A percentile compares a stretch with the other conserved stretches of the same genome.
These are phyloP conservation scores for Bacterosira constricta DNA, from an alignment of 108 stramenopile genomes.

Conservation along the genomic window DNA sequence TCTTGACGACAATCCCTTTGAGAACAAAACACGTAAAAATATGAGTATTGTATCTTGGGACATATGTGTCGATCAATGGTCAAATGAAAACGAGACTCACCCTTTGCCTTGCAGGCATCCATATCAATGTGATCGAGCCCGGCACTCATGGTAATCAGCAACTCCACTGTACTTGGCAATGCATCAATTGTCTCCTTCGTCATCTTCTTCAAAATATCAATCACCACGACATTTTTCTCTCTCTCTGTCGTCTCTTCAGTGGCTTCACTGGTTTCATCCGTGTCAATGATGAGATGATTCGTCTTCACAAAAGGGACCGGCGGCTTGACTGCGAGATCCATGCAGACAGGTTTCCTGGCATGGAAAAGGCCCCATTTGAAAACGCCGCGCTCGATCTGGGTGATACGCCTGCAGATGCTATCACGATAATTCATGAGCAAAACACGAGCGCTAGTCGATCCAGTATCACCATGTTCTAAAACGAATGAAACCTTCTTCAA, in stretches of 20 bases:
- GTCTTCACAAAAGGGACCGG: constrained; percentile 42
- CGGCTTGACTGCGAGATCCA: constrained; percentile 44
- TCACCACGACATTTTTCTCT: constrained; percentile 52
- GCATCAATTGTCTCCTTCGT: constrained; percentile 41
- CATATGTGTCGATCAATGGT: too few species aligned
- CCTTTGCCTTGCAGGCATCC: constrained; percentile 45
- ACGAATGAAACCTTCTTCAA: constrained; percentile 57
- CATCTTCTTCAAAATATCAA: constrained; percentile 57
- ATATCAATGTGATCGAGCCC: constrained; percentile 70
- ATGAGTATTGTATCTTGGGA: too few species aligned
- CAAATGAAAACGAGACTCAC: constrained; percentile 10
- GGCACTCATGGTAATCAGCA: constrained; percentile 63
- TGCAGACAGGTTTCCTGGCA: constrained; percentile 53
- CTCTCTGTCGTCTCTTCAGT: constrained; percentile 10
- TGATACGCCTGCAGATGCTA: constrained; percentile 50
- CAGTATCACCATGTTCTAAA: constrained; percentile 33
- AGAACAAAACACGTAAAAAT: neutral
- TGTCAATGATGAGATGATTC: constrained; percentile 37
- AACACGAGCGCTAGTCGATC: constrained; percentile 32
- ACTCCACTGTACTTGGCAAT: constrained; percentile 46
- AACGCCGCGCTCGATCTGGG: constrained; percentile 59
- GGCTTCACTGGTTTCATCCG: too few species aligned
- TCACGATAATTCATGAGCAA: constrained; percentile 46
- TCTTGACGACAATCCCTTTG: constrained; percentile 45
- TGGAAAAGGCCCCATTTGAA: constrained; percentile 68